A percentile compares a stretch with the other conserved stretches of the same genome.
These are phyloP conservation scores for Kluyveromyces sp. DNA, from an alignment of 1,139 yeast species.

Conservation along the genomic window DNA sequence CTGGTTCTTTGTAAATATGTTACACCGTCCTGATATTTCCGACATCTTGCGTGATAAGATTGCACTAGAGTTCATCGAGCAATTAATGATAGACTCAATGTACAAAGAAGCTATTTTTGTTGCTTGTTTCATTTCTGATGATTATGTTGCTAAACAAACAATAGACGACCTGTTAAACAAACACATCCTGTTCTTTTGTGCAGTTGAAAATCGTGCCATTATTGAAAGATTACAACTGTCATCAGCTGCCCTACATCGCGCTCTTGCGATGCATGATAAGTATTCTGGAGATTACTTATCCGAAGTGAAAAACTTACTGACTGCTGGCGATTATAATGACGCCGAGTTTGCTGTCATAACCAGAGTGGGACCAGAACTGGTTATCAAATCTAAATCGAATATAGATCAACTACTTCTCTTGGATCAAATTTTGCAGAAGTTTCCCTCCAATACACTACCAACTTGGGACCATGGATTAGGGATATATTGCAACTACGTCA, in stretches of 20 bases:
- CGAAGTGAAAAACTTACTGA: constrained; percentile 55
- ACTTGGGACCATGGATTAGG: constrained; percentile 59
- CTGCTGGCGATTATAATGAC: constrained; percentile 53
- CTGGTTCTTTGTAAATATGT: constrained; percentile 51
- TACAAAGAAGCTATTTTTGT: constrained; percentile 60
- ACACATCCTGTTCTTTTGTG: constrained; percentile 40
- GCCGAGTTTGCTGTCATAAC: constrained; percentile 56
- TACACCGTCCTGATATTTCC: constrained; percentile 31
- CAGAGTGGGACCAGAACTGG: constrained; percentile 61
- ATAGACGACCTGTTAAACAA: constrained; percentile 43
- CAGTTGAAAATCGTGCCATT: constrained; percentile 27
- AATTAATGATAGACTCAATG: constrained; percentile 42
- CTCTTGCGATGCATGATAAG: constrained; percentile 41
- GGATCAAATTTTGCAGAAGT: constrained; percentile 37
- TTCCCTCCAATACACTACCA: constrained; percentile 44
- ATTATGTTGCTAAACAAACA: constrained; percentile 35
- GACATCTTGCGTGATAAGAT: constrained; percentile 36
- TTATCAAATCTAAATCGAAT: constrained; percentile 39
- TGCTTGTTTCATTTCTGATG: constrained; percentile 45
- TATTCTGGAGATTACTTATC: constrained; percentile 42
- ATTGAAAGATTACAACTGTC: constrained; percentile 44
- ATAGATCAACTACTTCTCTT: constrained; percentile 37
- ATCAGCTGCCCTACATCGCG: constrained; percentile 40
- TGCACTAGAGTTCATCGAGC: constrained; percentile 46
- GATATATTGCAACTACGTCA: constrained; percentile 44